Percentiles rank a stretch among this genome's conserved stretches.
Conservation (phyloP, 257 asterid species). For the Solanum paucissectum region DNA sequence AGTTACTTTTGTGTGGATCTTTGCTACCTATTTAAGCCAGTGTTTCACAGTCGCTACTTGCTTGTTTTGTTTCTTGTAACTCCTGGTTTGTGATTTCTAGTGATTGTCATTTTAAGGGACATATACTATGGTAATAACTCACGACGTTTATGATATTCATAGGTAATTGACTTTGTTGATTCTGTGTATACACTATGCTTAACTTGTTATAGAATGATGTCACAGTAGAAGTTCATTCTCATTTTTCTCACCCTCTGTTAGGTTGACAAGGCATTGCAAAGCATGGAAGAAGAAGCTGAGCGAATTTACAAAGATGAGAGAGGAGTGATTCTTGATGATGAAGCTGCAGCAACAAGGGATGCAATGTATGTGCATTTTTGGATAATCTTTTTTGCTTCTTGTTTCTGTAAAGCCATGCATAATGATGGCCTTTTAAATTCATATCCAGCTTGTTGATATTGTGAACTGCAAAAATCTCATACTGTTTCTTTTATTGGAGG, state of each 20-base stretch:
- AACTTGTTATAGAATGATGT: not conserved
- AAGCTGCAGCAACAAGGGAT: slow-evolving; percentile 89
- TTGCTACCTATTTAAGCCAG: not conserved
- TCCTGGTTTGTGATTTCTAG: not conserved
- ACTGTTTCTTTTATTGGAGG: not conserved
- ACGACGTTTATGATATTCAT: not conserved
- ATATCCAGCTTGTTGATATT: not conserved
- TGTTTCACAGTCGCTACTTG: not conserved
- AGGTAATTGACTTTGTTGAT: not conserved
- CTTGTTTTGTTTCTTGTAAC: not conserved
- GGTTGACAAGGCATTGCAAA: slow-evolving; percentile 93
- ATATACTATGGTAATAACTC: not conserved
- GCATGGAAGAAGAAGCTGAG: slow-evolving; percentile 91
- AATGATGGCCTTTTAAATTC: not conserved
- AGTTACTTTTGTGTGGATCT: not conserved
- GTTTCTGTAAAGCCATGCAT: not conserved
- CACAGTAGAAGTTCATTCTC: not conserved
- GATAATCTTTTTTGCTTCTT: not conserved
- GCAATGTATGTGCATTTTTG: slow-evolving; percentile 53
- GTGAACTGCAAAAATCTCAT: not conserved
- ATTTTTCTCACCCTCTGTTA: slow-evolving; percentile 9
- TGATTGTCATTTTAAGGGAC: not conserved
- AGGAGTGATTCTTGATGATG: slow-evolving; percentile 79
- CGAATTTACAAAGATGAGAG: slow-evolving; percentile 75
- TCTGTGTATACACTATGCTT: not conserved